These are phyloP conservation scores for Perkinsus chesapeaki DNA, from an alignment of 169 alveolate genomes.

Conservation along the genomic window DNA sequence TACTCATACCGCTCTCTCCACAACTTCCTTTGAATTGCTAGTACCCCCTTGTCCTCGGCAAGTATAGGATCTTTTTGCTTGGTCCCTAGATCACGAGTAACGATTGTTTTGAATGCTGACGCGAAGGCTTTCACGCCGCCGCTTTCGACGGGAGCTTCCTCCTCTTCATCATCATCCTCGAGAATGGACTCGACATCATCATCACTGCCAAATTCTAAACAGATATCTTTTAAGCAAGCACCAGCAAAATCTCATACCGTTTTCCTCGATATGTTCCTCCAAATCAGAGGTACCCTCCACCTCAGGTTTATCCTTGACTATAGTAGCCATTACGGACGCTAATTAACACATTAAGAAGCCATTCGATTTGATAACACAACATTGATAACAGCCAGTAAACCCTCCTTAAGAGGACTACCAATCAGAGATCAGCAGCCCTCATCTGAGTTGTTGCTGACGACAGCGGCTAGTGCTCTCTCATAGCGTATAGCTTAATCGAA, in stretches of 20 bases:
- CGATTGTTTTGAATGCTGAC: not conserved
- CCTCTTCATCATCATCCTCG: not conserved
- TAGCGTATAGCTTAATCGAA: slow-evolving; percentile 28
- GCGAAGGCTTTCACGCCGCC: not conserved
- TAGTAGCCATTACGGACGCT: no score
- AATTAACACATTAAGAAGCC: no score
- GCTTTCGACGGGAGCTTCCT: not conserved
- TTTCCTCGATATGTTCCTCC: no score
- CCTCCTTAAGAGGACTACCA: not conserved
- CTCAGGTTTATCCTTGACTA: no score
- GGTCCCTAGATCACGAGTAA: not conserved
- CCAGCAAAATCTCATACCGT: no score
- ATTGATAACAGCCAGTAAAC: not conserved
- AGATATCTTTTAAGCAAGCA: no score
- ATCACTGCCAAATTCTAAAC: not conserved
- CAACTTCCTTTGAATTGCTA: not conserved
- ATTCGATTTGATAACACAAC: no score
- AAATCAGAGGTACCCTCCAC: no score
- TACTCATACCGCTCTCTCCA: not conserved
- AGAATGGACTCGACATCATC: not conserved
- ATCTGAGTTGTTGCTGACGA: not conserved
- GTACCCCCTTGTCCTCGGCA: not conserved
- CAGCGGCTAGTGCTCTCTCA: slow-evolving; percentile 1
- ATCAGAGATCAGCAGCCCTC: not conserved
- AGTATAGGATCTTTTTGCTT: not conserved